Percentiles rank a stretch among this genome's conserved stretches.
Evolutionary conservation across 2,329 filamentous ascomycete genomes (phyloP).

Genomic region (Beauveria sp.): DNA sequence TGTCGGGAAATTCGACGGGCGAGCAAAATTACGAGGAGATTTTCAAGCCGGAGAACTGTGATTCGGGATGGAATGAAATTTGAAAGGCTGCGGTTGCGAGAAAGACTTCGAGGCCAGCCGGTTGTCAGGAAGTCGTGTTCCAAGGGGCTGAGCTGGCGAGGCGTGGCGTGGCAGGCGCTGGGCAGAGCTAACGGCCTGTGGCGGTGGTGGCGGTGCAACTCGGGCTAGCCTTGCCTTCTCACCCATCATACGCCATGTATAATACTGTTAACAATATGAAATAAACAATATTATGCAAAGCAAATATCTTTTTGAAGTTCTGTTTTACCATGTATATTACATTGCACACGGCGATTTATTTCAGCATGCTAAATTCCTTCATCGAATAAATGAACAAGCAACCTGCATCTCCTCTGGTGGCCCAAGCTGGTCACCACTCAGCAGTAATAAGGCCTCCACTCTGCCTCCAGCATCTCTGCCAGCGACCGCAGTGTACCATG

Average conservation of each 20-base stretch:
- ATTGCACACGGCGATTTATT: too few species aligned
- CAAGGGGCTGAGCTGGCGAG: constrained; percentile 7
- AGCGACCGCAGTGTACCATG: neutral
- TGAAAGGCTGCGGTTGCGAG: neutral
- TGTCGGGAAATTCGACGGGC: constrained; percentile 18
- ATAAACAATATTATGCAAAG: too few species aligned
- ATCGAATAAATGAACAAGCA: too few species aligned
- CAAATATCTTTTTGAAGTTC: too few species aligned
- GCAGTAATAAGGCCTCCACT: neutral
- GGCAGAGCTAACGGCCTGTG: neutral
- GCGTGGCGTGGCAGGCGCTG: neutral
- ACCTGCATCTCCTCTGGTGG: too few species aligned
- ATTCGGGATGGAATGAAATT: neutral
- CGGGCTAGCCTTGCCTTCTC: neutral
- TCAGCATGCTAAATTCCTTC: too few species aligned
- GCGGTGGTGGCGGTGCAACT: constrained; percentile 5
- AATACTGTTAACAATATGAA: too few species aligned
- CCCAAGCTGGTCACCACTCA: neutral
- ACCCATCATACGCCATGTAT: too few species aligned
- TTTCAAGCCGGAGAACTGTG: neutral
- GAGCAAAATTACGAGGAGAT: neutral
- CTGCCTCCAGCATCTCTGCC: neutral
- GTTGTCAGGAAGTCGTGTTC: constrained; percentile 1
- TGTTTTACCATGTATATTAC: too few species aligned
- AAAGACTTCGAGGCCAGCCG: neutral